phyloP scores from a whole-genome alignment of 129 eudicot genomes.

The Chrysanthemum lavandulifolium region DNA sequence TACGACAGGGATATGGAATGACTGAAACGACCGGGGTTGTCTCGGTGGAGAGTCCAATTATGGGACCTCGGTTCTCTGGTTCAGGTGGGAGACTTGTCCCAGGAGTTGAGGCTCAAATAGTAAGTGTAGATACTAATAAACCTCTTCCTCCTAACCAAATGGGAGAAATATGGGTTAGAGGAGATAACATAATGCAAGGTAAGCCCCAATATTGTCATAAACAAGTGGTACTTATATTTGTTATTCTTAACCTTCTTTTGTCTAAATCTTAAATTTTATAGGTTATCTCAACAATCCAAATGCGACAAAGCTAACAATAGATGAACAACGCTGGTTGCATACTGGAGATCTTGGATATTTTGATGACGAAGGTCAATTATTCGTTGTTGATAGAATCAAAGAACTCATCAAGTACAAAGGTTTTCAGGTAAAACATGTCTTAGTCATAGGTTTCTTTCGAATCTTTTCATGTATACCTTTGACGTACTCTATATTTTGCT shows the following conservation, averaged over 20 bases:
- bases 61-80: constrained; percentile 69
- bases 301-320: constrained; percentile 85
- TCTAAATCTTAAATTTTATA: constrained; percentile 16
- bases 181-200: constrained; percentile 89
- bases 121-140: constrained; percentile 59
- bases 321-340: constrained; percentile 74
- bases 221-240: neutral
- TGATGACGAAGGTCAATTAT: constrained; percentile 78
- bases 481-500: neutral
- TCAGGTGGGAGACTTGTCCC: constrained; percentile 69
- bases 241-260: neutral
- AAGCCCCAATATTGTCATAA: neutral
- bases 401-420: constrained; percentile 96
- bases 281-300: constrained; percentile 77
- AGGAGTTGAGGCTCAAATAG: constrained; percentile 79
- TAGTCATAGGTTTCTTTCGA: neutral
- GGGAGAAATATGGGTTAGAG: constrained; percentile 92
- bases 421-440: constrained; percentile 57
- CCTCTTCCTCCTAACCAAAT: constrained; percentile 73
- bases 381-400: constrained; percentile 75
- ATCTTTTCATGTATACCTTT: too few species aligned
- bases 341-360: constrained; percentile 96
- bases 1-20: constrained; percentile 89
- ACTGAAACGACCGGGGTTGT: constrained; percentile 84
- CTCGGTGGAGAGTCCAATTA: constrained; percentile 54